Evolutionary conservation across 2,329 filamentous ascomycete species (phyloP), one percentile per base, ranked within the genome.

Genomic region (Penicillium sp.): DNA sequence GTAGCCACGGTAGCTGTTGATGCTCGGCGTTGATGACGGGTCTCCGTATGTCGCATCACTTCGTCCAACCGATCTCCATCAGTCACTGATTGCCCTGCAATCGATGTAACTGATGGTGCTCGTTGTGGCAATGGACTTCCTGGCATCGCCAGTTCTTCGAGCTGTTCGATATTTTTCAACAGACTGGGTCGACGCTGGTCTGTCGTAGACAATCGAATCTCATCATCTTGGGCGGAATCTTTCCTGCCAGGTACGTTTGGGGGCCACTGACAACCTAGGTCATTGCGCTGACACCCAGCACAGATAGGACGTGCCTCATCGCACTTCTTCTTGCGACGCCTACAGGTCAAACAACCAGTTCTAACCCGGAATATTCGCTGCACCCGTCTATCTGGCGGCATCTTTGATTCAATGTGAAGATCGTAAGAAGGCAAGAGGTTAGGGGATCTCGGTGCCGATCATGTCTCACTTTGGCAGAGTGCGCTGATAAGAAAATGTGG

Each of bases 251-350:
- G 56, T 16, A 66, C 46, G 26, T 49, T 61, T 14, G 58, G 49
- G 9, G 67, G 67, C 67, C 67, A 70, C 16, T 60, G 56, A 42
- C 67, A 70, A 14, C 29, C 53, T 14, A 70, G 59, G 40, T 68
- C 65, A 49, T 70, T 70, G 23, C 67, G 66, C 41, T 47, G 56
- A 35, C 67, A 69, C 30, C 67, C 67, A 16, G 61, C 61, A 42
- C 77, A 62, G 65, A 70, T 45, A 63, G 77, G 58, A 63, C 65
- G 61, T 19, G 45, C 19, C 53, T 72, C 69, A 26, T 70, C 68
- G 42, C 69, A 72, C 56, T 71, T 71, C 60, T 71, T 69, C 60
- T 67, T 70, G 10, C 69, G 66, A 5, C 63, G 61, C 23, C 67
- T 58, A 50, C 70, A 72, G 8, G 65, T 65, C 47, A 62, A 64